Conservation (phyloP, 2,329 filamentous ascomycete species). For the Fusarium sacchari region DNA sequence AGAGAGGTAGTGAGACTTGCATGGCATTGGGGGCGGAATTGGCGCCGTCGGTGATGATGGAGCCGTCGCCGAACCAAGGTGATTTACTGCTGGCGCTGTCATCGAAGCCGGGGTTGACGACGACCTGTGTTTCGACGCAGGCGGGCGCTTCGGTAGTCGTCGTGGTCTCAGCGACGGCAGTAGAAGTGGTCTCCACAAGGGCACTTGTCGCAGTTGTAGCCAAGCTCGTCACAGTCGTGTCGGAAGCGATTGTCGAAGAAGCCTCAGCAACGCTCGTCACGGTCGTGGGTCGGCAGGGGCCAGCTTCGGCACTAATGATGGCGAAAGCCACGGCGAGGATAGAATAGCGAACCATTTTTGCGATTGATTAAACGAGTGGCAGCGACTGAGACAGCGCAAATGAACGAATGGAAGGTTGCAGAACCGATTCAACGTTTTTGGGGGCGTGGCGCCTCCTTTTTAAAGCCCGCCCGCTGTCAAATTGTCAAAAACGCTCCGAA, state of each 20-base stretch:
- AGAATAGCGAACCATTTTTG: background rate
- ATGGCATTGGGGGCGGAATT: background rate
- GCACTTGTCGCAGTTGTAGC: background rate
- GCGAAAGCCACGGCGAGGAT: background rate
- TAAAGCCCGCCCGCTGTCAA: background rate
- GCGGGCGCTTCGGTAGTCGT: background rate
- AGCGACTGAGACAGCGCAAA: background rate
- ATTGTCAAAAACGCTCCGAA: background rate
- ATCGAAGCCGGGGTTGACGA: background rate
- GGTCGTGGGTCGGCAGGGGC: background rate
- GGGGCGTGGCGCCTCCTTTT: background rate
- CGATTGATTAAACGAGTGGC: background rate
- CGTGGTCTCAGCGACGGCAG: background rate
- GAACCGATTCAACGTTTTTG: background rate
- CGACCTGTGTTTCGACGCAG: background rate
- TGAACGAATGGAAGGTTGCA: background rate
- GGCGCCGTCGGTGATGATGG: rapidly evolving
- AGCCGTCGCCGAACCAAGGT: background rate
- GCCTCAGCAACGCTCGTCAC: background rate
- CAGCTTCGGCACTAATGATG: background rate
- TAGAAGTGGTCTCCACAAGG: background rate
- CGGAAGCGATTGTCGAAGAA: background rate
- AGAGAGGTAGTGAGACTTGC: background rate
- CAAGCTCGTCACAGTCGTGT: background rate
- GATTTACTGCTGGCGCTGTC: background rate